Conservation (phyloP, 495 filamentous ascomycete species). For the Daldinia caldariorum region DNA sequence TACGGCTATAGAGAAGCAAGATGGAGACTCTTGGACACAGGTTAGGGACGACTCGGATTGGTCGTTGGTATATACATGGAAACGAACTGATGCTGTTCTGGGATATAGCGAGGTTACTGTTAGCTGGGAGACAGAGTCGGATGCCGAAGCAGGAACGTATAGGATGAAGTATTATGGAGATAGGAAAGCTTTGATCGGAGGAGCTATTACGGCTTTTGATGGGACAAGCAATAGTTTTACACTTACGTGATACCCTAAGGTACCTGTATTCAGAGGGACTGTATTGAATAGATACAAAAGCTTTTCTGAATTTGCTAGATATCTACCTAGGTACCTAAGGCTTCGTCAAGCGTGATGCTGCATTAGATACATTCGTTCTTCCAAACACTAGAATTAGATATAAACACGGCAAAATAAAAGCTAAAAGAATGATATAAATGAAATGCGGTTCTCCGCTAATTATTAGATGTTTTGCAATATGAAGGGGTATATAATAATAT, state of each 20-base stretch:
- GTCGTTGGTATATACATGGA: slow-evolving; percentile 84
- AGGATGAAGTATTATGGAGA: slow-evolving; percentile 89
- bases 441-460: slow-evolving; percentile 5
- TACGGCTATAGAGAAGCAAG: slow-evolving; percentile 74
- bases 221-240: slow-evolving; percentile 75
- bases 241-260: slow-evolving; percentile 47
- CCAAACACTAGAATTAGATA: slow-evolving; percentile 13
- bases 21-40: slow-evolving; percentile 68
- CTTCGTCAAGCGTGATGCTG: slow-evolving; percentile 38
- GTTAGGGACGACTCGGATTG: slow-evolving; percentile 82
- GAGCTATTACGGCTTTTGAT: slow-evolving; percentile 75
- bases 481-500: slow-evolving; percentile 31
- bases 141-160: slow-evolving; percentile 72
- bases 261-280: background rate
- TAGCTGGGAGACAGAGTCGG: slow-evolving; percentile 76
- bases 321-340: too few species aligned
- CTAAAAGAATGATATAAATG: slow-evolving; percentile 26
- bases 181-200: slow-evolving; percentile 69
- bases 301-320: slow-evolving; percentile 22
- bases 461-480: slow-evolving; percentile 35
- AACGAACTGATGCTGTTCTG: slow-evolving; percentile 72
- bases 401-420: slow-evolving; percentile 17
- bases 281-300: background rate
- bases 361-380: slow-evolving; percentile 24
- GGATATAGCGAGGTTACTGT: slow-evolving; percentile 83